Conservation (phyloP, 2,329 filamentous ascomycete genomes). For the Capronia americana region DNA sequence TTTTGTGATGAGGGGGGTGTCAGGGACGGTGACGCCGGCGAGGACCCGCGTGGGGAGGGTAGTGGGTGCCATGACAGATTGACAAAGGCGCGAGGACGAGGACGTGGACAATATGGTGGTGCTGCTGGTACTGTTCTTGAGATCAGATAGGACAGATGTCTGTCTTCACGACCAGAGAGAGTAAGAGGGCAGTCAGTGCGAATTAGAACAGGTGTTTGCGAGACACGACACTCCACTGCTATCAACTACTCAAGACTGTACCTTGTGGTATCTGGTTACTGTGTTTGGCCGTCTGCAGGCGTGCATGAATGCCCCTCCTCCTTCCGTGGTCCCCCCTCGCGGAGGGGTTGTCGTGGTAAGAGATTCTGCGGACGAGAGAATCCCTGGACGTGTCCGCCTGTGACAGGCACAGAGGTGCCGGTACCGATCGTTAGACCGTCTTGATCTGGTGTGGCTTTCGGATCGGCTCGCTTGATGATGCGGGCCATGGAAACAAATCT, state of each 20-base stretch:
- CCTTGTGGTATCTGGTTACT: too few relatives aligned
- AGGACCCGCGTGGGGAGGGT: constrained; percentile 32
- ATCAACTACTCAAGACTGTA: too few relatives aligned
- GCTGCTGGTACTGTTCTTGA: neutral
- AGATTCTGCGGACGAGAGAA: neutral
- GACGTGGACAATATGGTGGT: neutral
- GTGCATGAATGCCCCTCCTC: constrained; percentile 4
- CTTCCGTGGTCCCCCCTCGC: neutral
- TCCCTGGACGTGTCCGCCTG: constrained; percentile 8
- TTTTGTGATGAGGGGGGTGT: constrained; percentile 38
- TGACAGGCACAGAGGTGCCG: constrained; percentile 11
- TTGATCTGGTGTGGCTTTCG: constrained; percentile 4
- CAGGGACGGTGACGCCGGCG: constrained; percentile 38
- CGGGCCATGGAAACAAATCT: neutral
- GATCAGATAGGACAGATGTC: neutral
- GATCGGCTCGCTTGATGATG: constrained; percentile 3
- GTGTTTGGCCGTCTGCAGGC: neutral
- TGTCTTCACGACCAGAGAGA: neutral
- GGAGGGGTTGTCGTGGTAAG: neutral
- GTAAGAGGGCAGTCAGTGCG: too few relatives aligned
- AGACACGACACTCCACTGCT: too few relatives aligned
- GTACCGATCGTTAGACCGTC: neutral
- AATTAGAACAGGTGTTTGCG: too few relatives aligned
- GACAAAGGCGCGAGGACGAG: neutral
- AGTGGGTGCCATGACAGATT: constrained; percentile 11